Evolutionary conservation across 257 asterid genomes (phyloP), one percentile per base, ranked within the genome.

Genomic region (Ilex aquifolium): DNA sequence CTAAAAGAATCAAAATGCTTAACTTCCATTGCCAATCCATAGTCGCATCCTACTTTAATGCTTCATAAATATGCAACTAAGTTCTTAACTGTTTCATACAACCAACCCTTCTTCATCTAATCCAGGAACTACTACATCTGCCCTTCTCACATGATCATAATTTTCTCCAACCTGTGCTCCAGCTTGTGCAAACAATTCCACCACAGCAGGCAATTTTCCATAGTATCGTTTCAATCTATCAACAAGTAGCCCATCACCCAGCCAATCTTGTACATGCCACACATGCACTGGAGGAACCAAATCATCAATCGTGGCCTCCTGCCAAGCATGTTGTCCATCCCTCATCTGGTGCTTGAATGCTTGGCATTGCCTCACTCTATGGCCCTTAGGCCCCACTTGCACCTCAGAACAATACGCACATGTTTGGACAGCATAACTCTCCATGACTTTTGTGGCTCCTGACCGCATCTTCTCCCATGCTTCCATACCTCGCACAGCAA

Each of bases 291-390:
- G 86, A 2, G 84, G 87, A 31, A 82, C 59, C 44, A 86, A 32
- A 61, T 82, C 82, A 9, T 88, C 95, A 40, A 80, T 49, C 13
- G 84, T 74, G 9, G 96, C 92, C 65, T 82, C 85, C 63, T 88
- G 90, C 95, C 96, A 88, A 56, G 75, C 92, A 63, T 88, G 96
- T 44, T 88, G 90, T 11, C 96, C 96, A 42, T 83, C 92, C 69
- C 92, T 67, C 95, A 85, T 83, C 73, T 88, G 96, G 75, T 83
- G 91, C 76, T 88, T 88, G 82, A 83, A 88, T 14, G 88, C 86
- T 71, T 74, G 86, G 67, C 95, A 88, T 44, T 82, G 86, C 83
- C 90, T 83, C 64, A 77, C 82, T 57, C 90, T 73, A 69, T 85
- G 91, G 63, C 96, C 96, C 66, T 82, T 83, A 6, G 92, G 88